Evolutionary conservation across 805 yeast species (phyloP), one percentile per base, ranked within the genome.

Genomic region (Wickerhamomyces tratensis): DNA sequence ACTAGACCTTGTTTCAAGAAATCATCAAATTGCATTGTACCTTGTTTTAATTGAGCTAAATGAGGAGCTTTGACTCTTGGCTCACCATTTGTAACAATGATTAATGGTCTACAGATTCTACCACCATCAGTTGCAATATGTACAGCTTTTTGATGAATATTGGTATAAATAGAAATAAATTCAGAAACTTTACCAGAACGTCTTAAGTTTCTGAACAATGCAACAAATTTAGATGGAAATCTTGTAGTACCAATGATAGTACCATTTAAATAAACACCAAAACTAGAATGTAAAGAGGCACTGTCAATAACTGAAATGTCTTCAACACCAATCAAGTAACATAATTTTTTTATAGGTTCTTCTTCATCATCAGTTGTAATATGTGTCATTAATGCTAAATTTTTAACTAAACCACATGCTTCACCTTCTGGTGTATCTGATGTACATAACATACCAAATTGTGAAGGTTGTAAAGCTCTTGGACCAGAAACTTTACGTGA

Each of bases 391-490:
- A 93, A 72, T 2, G 98, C 98, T 61, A 93, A 70, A 59, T 93
- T 93, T 66, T 93, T 93, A 34, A 93, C 98, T 63, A 93, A 74
- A 58, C 98, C 98, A 78, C 98, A 93, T 1, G 98, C 98, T 65
- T 93, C 98, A 73, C 98, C 98, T 74, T 93, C 98, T 1, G 98
- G 98, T 0, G 98, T 93, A 74, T 93, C 98, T 0, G 98, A 86
- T 7, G 98, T 87, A 71, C 98, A 93, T 46, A 93, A 72, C 98
- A 93, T 93, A 60, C 98, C 98, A 63, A 93, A 93, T 67, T 93
- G 98, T 2, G 98, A 93, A 10, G 98, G 98, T 64, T 93, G 98
- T 50, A 93, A 72, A 13, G 98, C 97, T 74, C 98, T 84, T 40
- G 98, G 98, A 37, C 98, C 98, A 1, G 96, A 86, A 36, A 93